phyloP scores from a whole-genome alignment of 1,139 yeast genomes.

The Petasospora fabianii region DNA sequence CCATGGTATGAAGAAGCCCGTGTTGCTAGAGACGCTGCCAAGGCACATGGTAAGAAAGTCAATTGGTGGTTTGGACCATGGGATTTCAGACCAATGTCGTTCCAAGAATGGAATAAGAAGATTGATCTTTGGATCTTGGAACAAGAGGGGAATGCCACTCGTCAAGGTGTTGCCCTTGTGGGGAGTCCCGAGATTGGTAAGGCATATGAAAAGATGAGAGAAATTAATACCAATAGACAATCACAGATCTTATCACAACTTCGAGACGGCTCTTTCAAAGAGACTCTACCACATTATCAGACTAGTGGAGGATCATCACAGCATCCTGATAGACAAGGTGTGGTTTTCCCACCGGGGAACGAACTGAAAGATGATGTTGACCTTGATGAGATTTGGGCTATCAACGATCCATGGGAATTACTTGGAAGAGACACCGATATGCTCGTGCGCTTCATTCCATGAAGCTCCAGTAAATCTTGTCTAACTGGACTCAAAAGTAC shows the following conservation, averaged over 20 bases:
- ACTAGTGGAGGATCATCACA: constrained; percentile 3
- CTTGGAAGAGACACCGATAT: constrained; percentile 43
- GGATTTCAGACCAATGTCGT: constrained; percentile 48
- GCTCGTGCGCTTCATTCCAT: constrained; percentile 44
- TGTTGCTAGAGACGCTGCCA: constrained; percentile 43
- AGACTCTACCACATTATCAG: constrained; percentile 19
- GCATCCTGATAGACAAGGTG: constrained; percentile 5
- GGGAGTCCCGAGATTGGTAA: constrained; percentile 20
- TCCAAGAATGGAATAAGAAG: constrained; percentile 43
- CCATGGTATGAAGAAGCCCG: constrained; percentile 65
- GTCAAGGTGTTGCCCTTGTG: constrained; percentile 10
- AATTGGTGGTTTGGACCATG: constrained; percentile 62
- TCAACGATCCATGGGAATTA: constrained; percentile 49
- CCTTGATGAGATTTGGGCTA: constrained; percentile 24
- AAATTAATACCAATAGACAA: constrained; percentile 17
- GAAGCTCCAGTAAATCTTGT: neutral
- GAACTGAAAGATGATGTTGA: constrained; percentile 23
- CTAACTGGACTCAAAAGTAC: neutral
- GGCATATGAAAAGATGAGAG: constrained; percentile 18
- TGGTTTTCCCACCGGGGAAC: constrained; percentile 18
- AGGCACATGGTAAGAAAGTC: constrained; percentile 40
- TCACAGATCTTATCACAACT: constrained; percentile 21
- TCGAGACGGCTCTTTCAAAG: constrained; percentile 14
- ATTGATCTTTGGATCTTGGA: constrained; percentile 32
- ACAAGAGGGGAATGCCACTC: constrained; percentile 12